These are phyloP conservation scores for Candida ipomoeae DNA, from an alignment of 805 yeast species.

Conservation along the genomic window DNA sequence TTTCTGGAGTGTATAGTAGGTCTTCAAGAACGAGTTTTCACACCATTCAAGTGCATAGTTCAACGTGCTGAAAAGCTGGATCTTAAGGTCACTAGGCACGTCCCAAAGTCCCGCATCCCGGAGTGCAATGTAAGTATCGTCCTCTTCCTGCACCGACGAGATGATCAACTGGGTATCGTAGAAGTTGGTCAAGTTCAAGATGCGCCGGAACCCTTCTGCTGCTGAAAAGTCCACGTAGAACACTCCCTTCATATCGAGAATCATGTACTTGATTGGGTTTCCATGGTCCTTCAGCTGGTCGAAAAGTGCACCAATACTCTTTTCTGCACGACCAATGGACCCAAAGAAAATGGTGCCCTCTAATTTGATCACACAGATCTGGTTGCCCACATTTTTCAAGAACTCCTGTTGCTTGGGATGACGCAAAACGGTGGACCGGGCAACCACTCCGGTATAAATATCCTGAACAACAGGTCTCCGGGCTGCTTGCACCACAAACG, in stretches of 20 bases:
- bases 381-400: slow-evolving; percentile 80
- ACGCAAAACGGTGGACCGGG: slow-evolving; percentile 87
- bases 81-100: slow-evolving; percentile 30
- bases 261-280: slow-evolving; percentile 71
- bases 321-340: slow-evolving; percentile 88
- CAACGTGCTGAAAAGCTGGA: slow-evolving; percentile 69
- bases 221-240: slow-evolving; percentile 87
- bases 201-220: slow-evolving; percentile 89
- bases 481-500: slow-evolving; percentile 93
- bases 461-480: slow-evolving; percentile 77
- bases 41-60: slow-evolving; percentile 95
- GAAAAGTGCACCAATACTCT: slow-evolving; percentile 60
- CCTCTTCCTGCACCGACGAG: slow-evolving; percentile 69
- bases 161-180: slow-evolving; percentile 68
- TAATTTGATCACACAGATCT: slow-evolving; percentile 79
- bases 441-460: slow-evolving; percentile 80
- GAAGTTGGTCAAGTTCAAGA: slow-evolving; percentile 70
- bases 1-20: slow-evolving; percentile 43
- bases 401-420: slow-evolving; percentile 88
- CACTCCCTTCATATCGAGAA: slow-evolving; percentile 82
- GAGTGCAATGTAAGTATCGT: slow-evolving; percentile 64
- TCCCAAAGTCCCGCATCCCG: slow-evolving; percentile 81
- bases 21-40: slow-evolving; percentile 79
- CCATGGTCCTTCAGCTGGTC: slow-evolving; percentile 47
- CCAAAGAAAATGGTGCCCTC: slow-evolving; percentile 93